These are phyloP conservation scores for Coix lacrymajobi DNA, from an alignment of 176 grass and related monocot genomes.

Conservation along the genomic window DNA sequence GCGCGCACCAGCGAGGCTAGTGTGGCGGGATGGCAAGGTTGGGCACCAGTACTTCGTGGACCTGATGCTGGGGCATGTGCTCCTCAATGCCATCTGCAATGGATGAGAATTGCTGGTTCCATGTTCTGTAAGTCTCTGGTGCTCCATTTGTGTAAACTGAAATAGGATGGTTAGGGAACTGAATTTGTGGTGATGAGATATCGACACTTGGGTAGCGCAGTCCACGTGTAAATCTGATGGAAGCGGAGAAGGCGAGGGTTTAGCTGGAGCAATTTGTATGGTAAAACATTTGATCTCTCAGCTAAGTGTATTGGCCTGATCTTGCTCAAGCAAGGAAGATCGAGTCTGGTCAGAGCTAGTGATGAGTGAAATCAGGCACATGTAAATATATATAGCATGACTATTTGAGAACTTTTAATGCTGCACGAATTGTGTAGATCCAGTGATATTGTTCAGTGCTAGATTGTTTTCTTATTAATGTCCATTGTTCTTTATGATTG, in stretches of 20 bases:
- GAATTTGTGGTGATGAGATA: slow-evolving; percentile 17
- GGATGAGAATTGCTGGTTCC: slow-evolving; percentile 25
- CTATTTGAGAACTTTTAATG: slow-evolving; percentile 10
- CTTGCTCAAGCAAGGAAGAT: slow-evolving; percentile 34
- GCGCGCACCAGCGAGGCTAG: slow-evolving; percentile 50
- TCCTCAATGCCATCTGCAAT: slow-evolving; percentile 92
- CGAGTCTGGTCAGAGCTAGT: slow-evolving; percentile 22
- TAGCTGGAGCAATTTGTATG: slow-evolving; percentile 33
- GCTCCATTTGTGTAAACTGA: slow-evolving; percentile 26
- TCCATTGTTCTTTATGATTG: not conserved
- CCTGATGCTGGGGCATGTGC: slow-evolving; percentile 90
- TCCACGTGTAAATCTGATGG: not conserved
- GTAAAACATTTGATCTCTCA: slow-evolving; percentile 13
- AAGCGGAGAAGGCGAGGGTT: not conserved
- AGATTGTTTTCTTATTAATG: not conserved
- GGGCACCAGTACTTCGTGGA: slow-evolving; percentile 98
- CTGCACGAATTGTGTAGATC: slow-evolving; percentile 2
- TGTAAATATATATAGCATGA: slow-evolving; percentile 48
- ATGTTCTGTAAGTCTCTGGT: slow-evolving; percentile 27
- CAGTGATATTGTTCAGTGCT: not conserved
- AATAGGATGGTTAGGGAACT: slow-evolving; percentile 19
- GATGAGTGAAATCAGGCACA: slow-evolving; percentile 11
- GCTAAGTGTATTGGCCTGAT: slow-evolving; percentile 12
- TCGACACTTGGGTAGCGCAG: not conserved
- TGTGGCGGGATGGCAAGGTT: slow-evolving; percentile 81